Evolutionary conservation across 2,329 filamentous ascomycete species (phyloP), one percentile per base, ranked within the genome.

Genomic region (Aspergillus awamori): DNA sequence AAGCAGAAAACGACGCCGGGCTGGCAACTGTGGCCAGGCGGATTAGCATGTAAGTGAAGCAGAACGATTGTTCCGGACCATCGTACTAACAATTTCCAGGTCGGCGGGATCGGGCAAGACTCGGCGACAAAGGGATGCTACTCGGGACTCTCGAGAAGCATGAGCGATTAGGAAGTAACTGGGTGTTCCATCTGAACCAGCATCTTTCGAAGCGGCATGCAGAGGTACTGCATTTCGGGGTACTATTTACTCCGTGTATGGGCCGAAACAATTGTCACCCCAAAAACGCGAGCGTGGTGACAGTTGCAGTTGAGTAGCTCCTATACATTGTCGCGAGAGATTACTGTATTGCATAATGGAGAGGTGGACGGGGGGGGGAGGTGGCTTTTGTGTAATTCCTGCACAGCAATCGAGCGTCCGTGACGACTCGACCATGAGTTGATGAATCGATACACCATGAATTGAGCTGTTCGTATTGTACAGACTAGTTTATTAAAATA

Each of bases 1-100:
- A 97, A 68, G 95, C 95, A 20, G 93, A 97, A 67, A 96, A 97
- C 74, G 95, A 98, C 73, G 87, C 88, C 74, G 91, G 91, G 71
- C 79, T 99, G 72, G 91, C 94, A 70, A 89, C 90, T 65, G 87
- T 99, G 62, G 95, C 93, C 26, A 86, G 95, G 78, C 87, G 94
- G 76, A 90, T 99, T 72, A 97, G 93, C 89, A 96, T 96, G 95
- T 98, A 82, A 91, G 91, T 83, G 33, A 36, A 24, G 10, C 20
- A 8, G 39, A n/a, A 52, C 8, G 24, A n/a, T 33, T 20, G 10
- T 15, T 11, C 2, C 20, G 5, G 28, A 49, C 33, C 11, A 45
- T 11, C 5, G 10, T 30, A 52, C n/a, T 22, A 38, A 55, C 36
- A 15, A 28, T 24, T 17, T 5, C 11, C 51, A 80, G 77, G 76